Evolutionary conservation across 1,284 basidiomycete species (phyloP), one percentile per base, ranked within the genome.

Genomic region (Trichosporon coremiiforme): DNA sequence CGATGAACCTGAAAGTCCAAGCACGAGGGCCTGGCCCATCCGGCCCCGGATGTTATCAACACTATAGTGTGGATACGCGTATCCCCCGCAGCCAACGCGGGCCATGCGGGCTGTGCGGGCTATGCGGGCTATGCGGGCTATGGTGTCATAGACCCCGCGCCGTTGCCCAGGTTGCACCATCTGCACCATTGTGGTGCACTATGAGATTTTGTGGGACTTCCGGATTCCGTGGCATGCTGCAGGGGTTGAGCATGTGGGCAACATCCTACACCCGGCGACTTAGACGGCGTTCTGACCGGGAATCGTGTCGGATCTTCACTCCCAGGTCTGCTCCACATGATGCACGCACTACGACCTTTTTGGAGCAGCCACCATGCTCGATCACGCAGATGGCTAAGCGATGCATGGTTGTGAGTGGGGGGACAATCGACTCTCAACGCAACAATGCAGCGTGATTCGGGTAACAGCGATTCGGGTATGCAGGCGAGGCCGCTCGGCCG

Each of bases 201-300:
- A 53, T 53, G 47, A 53, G n/a, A n/a, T n/a, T n/a, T n/a, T n/a
- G n/a, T n/a, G n/a, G n/a, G 47, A 53, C 47, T 53, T 22, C 47
- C 47, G 47, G 47, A 53, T 53, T 22, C 47, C 47, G 47, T 15
- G 47, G 20, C 20, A 53, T 22, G 20, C 8, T 2, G 15, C 47
- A 17, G 2, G 17, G 45, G 45, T 8, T 9, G 47, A 20, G 20
- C 47, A 53, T 53, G 47, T 53, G 47, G 47, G 47, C 47, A 53
- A n/a, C 41, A n/a, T 15, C 41, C 13, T 5, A n/a, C 41, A n/a
- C 8, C 45, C 47, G 47, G 47, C 47, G 47, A 53, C 47, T 22
- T 53, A 20, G 6, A 53, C 47, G 47, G 47, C 47, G 47, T 53
- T 53, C 47, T 53, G 47, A 53, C 47, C 47, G 47, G 47, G 47